phyloP scores from a whole-genome alignment of 108 stramenopile genomes.

The Schizochytrium sp. region DNA sequence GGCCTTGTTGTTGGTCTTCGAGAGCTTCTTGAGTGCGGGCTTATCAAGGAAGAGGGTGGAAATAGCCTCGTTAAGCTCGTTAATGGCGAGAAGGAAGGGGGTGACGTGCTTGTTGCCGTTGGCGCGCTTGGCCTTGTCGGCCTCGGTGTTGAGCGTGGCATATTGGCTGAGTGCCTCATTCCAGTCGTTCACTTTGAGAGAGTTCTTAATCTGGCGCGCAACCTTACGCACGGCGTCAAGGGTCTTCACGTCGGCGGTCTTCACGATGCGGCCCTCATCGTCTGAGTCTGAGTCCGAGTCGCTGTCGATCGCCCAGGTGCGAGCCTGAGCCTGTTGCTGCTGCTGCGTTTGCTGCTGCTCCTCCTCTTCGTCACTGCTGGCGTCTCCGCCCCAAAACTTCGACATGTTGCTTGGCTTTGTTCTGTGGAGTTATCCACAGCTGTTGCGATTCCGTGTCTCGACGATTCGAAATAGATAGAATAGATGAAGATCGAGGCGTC shows the following conservation, averaged over 20 bases:
- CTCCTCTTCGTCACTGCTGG: constrained; percentile 66
- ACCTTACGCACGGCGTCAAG: constrained; percentile 85
- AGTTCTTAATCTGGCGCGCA: constrained; percentile 82
- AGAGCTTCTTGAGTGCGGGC: constrained; percentile 90
- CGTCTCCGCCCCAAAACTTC: constrained; percentile 80
- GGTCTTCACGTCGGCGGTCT: constrained; percentile 89
- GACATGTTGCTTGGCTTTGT: constrained; percentile 62
- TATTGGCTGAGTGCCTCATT: constrained; percentile 79
- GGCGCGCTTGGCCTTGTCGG: constrained; percentile 83
- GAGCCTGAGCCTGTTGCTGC: neutral
- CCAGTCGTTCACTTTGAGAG: constrained; percentile 85
- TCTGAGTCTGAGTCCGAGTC: constrained; percentile 76
- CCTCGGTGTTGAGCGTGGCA: constrained; percentile 87
- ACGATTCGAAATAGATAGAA: no score
- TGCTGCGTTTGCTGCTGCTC: constrained; percentile 6
- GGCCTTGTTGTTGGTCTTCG: constrained; percentile 87
- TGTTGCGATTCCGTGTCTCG: no score
- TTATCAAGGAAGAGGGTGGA: constrained; percentile 85
- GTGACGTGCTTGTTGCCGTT: constrained; percentile 84
- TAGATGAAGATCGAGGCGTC: no score
- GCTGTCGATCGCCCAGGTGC: constrained; percentile 68
- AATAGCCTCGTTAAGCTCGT: constrained; percentile 90
- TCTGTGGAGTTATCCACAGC: no score
- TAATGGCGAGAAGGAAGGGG: constrained; percentile 83
- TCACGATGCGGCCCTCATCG: constrained; percentile 94